Conservation (phyloP, 1,284 basidiomycete genomes). For the Malassezia equina region DNA sequence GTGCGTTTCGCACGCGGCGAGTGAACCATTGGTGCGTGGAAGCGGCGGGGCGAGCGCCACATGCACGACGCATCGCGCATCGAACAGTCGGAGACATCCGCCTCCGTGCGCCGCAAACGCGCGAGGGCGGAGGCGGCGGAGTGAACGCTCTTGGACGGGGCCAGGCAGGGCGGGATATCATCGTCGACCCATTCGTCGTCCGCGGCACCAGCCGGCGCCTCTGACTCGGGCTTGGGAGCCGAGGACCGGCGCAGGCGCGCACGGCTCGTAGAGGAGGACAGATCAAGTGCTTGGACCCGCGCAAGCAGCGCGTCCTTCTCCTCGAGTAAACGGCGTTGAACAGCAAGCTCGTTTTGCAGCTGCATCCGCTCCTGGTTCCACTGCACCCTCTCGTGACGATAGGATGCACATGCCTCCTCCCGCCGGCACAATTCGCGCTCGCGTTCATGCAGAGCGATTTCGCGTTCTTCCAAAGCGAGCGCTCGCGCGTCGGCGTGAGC, state of each 20-base stretch:
- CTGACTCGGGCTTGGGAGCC: not conserved
- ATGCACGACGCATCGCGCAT: constrained; percentile 18
- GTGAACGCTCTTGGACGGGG: not conserved
- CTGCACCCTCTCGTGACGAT: not conserved
- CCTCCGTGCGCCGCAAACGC: constrained; percentile 1
- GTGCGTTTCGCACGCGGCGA: constrained; percentile 1
- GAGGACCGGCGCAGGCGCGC: not conserved
- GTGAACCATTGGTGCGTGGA: not conserved
- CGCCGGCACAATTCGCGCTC: constrained; percentile 2
- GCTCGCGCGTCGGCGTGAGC: not conserved
- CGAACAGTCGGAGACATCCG: constrained; percentile 15
- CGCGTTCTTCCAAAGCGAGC: constrained; percentile 7
- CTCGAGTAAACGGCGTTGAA: not conserved
- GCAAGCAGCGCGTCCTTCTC: constrained; percentile 10
- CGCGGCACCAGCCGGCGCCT: not conserved
- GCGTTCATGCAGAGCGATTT: constrained; percentile 1
- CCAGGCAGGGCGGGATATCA: not conserved
- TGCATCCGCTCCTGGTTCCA: constrained; percentile 6
- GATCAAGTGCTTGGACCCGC: not conserved
- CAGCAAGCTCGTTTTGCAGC: not conserved
- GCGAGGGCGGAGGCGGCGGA: not conserved
- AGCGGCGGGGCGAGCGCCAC: not conserved
- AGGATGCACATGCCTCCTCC: constrained; percentile 1
- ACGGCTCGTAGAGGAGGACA: not conserved
- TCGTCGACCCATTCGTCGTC: constrained; percentile 16